Conservation (phyloP, 73 alveolate genomes). For the Vitrella brassicaformis region DNA sequence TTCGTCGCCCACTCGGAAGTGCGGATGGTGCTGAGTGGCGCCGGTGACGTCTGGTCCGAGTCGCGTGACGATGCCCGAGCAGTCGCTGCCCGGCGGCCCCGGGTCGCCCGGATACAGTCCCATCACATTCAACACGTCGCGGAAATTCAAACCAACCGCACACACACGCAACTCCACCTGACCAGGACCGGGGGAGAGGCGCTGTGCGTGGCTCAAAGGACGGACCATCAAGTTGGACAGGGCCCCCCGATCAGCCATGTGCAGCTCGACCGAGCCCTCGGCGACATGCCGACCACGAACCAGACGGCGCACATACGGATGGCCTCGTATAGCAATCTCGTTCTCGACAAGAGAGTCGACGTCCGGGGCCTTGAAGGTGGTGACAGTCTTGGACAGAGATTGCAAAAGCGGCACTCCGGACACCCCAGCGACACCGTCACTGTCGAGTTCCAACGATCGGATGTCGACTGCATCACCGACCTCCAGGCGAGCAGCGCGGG, state of each 20-base stretch:
- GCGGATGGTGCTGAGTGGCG: no score
- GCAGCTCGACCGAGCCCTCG: background rate
- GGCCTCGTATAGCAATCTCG: no score
- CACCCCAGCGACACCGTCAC: no score
- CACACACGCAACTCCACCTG: conserved; percentile 16
- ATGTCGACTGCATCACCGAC: conserved; percentile 1
- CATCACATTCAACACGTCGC: conserved; percentile 31
- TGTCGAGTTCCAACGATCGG: no score
- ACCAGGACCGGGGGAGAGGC: conserved; percentile 5
- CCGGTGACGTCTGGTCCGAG: conserved; percentile 15
- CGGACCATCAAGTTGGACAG: background rate
- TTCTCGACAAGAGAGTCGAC: no score
- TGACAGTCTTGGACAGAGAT: no score
- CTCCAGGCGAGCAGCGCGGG: conserved; percentile 30
- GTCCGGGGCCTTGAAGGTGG: no score
- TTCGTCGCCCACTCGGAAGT: no score
- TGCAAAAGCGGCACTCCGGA: no score
- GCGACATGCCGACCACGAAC: no score
- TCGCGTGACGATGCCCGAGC: conserved; percentile 15
- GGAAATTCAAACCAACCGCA: conserved; percentile 36
- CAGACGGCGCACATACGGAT: no score
- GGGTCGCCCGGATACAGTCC: conserved; percentile 39
- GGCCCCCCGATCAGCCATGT: background rate
- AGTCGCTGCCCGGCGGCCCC: conserved; percentile 24
- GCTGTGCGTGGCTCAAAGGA: background rate